These are phyloP conservation scores for Cardamine chenopodiifolia DNA, from an alignment of 345 rosid species.

Conservation along the genomic window DNA sequence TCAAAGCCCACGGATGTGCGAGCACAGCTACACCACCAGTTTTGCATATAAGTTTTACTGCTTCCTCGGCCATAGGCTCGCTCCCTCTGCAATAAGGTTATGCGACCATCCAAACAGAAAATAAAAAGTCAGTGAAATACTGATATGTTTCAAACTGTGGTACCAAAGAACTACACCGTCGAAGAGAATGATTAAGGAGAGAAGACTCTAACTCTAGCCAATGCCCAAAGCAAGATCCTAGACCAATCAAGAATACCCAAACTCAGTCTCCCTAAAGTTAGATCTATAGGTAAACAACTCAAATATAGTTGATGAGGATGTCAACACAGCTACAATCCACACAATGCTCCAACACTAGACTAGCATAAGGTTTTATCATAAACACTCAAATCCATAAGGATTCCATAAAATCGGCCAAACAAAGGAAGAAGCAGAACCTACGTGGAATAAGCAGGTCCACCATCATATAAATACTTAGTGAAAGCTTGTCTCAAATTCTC, in stretches of 20 bases:
- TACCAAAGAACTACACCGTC: not conserved
- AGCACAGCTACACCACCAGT: slow-evolving; percentile 95
- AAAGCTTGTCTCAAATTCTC: slow-evolving; percentile 90
- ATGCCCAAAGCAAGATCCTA: slow-evolving; percentile 17
- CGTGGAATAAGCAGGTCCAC: slow-evolving; percentile 94
- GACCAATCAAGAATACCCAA: not conserved
- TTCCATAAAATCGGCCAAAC: not conserved
- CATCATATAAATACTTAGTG: slow-evolving; percentile 77
- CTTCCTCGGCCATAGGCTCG: slow-evolving; percentile 82
- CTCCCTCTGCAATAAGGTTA: slow-evolving; percentile 60
- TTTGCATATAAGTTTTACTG: slow-evolving; percentile 64
- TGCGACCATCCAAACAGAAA: not conserved
- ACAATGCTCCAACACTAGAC: not conserved
- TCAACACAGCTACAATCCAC: not conserved
- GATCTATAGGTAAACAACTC: not conserved
- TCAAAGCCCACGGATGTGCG: slow-evolving; percentile 98
- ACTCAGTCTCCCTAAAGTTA: slow-evolving; percentile 1
- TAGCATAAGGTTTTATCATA: not conserved
- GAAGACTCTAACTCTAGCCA: not conserved
- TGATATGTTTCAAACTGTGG: not conserved
- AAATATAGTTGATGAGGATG: not conserved
- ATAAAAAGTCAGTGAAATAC: not conserved
- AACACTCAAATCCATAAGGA: not conserved
- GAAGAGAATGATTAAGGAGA: not conserved
- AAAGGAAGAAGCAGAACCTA: slow-evolving; percentile 37